These are phyloP conservation scores for Epichloe aotearoae DNA, from an alignment of 2,329 filamentous ascomycete species.

Conservation along the genomic window DNA sequence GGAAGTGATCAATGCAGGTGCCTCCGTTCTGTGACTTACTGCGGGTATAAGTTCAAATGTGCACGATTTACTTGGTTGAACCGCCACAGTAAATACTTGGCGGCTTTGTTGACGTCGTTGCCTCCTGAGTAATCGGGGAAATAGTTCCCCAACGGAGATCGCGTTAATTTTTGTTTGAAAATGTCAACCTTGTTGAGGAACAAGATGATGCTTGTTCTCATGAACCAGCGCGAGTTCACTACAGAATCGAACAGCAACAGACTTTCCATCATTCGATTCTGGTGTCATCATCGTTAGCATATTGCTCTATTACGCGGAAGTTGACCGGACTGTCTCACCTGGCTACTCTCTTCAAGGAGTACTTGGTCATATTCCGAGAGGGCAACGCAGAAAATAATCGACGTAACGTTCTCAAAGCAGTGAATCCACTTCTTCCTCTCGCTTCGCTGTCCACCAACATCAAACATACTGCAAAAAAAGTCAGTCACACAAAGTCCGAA, in stretches of 20 bases:
- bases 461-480: conserved; percentile 68
- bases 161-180: conserved; percentile 85
- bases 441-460: conserved; percentile 91
- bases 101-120: conserved; percentile 94
- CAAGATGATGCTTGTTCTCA: conserved; percentile 95
- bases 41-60: conserved; percentile 91
- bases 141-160: conserved; percentile 85
- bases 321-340: conserved; percentile 43
- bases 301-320: background rate
- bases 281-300: background rate
- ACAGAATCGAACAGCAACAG: conserved; percentile 93
- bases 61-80: conserved; percentile 98
- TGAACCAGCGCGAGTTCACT: conserved; percentile 98
- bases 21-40: conserved; percentile 46
- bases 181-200: conserved; percentile 99
- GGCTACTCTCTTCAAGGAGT: conserved; percentile 88
- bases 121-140: conserved; percentile 97
- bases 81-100: conserved; percentile 94
- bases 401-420: conserved; percentile 98
- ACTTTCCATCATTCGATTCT: conserved; percentile 99
- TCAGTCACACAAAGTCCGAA: conserved; percentile 9
- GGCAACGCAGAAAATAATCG: conserved; percentile 97
- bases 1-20: background rate
- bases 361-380: conserved; percentile 98
- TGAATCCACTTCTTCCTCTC: conserved; percentile 99